These are phyloP conservation scores for Irpex sp. DNA, from an alignment of 1,284 basidiomycete species.

Conservation along the genomic window DNA sequence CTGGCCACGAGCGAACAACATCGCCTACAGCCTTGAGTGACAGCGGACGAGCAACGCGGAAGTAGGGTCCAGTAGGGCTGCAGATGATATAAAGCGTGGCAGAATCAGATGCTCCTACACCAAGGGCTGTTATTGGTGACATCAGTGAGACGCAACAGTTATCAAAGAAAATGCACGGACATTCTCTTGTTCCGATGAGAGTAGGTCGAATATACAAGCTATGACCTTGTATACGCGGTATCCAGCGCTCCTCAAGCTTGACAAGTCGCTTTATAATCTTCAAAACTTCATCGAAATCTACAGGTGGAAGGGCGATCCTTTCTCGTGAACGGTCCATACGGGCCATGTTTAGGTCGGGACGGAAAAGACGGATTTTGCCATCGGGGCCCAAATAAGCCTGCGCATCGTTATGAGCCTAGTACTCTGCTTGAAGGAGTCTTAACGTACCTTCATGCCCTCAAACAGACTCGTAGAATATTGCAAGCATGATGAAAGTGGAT, in stretches of 20 bases:
- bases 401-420: not conserved
- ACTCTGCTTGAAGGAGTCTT: not conserved
- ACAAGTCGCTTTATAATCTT: slow-evolving; percentile 71
- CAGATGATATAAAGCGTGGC: slow-evolving; percentile 72
- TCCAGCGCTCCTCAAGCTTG: slow-evolving; percentile 68
- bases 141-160: not conserved
- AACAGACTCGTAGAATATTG: slow-evolving; percentile 80
- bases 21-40: slow-evolving; percentile 68
- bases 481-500: slow-evolving; percentile 72
- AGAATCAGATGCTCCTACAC: slow-evolving; percentile 64
- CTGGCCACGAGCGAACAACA: slow-evolving; percentile 81
- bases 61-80: slow-evolving; percentile 71
- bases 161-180: slow-evolving; percentile 28
- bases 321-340: slow-evolving; percentile 61
- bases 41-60: slow-evolving; percentile 61
- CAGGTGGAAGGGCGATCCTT: slow-evolving; percentile 66
- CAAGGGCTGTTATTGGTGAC: slow-evolving; percentile 43
- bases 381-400: slow-evolving; percentile 73
- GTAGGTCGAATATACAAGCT: slow-evolving; percentile 82
- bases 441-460: slow-evolving; percentile 81
- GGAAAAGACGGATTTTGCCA: slow-evolving; percentile 67
- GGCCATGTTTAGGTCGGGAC: slow-evolving; percentile 80
- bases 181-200: slow-evolving; percentile 76
- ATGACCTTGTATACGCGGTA: slow-evolving; percentile 65
- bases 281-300: slow-evolving; percentile 62